Base-by-base conservation (phyloP, 108 stramenopile species). In the Craspedostauros australis region DNA sequence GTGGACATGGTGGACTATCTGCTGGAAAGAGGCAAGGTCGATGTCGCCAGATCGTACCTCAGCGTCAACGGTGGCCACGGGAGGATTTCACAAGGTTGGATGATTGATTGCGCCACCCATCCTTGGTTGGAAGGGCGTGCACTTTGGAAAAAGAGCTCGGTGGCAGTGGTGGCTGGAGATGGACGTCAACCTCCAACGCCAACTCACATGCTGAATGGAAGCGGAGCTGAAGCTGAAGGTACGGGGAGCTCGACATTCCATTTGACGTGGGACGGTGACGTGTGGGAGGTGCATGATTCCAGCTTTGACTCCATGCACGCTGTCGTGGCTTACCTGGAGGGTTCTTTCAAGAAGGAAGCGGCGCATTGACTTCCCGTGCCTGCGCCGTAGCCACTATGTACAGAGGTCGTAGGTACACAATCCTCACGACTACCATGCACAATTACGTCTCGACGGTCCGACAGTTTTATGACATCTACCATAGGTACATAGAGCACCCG, bases 31-130 rank as follows among this genome's bases (percentile, higher is more conserved):
- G 82, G 73, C 14, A 84, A 86, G 60, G 58, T 83, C 51, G 62
- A 45, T 14, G 67, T 72, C 31, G 88, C 84, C 18, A 56, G 72
- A 21, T 60, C 76, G 11, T 69, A 53, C 37, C 53, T 86, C n/a
- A 54, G 62, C 27, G 64, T 90, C 26, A 73, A 79, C 39, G 88
- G 68, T 3, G 88, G 88, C 1, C 88, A 90, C 56, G 88, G 88
- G 16, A 65, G 47, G 0, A 62, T 84, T 27, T 77, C 77, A 1
- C 67, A 50, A n/a, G 80, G 68, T 26, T 90, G 88, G 88, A 75
- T 45, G 26, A 54, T 90, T 36, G 88, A 90, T 64, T 70, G 66
- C 28, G 59, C 84, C 6, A 76, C 84, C 33, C 80, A 80, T 22
- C 69, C 68, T 19, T 90, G 88, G 88, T 75, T 64, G 22, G 77